Base-by-base conservation (phyloP, 768 basidiomycete genomes). In the Suillus ampliporus region DNA sequence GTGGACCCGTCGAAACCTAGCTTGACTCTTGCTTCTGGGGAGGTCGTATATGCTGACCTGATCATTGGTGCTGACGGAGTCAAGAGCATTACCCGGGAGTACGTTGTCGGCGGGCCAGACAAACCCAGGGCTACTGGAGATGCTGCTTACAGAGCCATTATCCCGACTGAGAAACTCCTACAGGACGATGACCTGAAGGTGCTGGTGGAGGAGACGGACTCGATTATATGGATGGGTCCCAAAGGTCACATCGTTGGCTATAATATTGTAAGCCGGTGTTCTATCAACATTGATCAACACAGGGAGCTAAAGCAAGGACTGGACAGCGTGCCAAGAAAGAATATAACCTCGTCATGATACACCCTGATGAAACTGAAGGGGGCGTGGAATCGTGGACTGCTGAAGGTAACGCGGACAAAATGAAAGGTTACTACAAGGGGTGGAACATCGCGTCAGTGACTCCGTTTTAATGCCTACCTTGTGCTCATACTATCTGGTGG, bases 181-280 rank as follows among this genome's bases (percentile, higher is more conserved):
- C 67, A 71, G 11, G 85, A 90, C 64, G 84, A 85, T 0, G 84
- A 85, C 8, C 77, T 90, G 37, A 77, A 71, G 62, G 58, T 69
- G 1, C 74, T 90, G 13, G 79, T 88, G 0, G 85, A 89, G 17
- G 71, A 67, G 0, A 77, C 83, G 0, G 83, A 85, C 61, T 82
- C 84, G 78, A 83, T 82, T 0, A 79, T 77, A 0, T 89, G 89
- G 89, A 83, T 89, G 79, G 88, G 83, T 1, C 86, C 88, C 0
- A 63, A 74, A 3, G 64, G 80, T 5, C 83, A 84, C 59, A 67
- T 84, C 46, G 82, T 84, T 77, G 72, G 76, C 1, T 84, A 84
- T 58, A 75, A 70, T 38, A 81, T 84, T 34, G 82, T 82, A 65
- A 66, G 79, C 72, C 26, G 23, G 53, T 61, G 13, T 57, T 19